A percentile compares a stretch with the other conserved stretches of the same genome.
Evolutionary conservation across 2,329 filamentous ascomycete species (phyloP).

Genomic region (Xylariaceae sp.): DNA sequence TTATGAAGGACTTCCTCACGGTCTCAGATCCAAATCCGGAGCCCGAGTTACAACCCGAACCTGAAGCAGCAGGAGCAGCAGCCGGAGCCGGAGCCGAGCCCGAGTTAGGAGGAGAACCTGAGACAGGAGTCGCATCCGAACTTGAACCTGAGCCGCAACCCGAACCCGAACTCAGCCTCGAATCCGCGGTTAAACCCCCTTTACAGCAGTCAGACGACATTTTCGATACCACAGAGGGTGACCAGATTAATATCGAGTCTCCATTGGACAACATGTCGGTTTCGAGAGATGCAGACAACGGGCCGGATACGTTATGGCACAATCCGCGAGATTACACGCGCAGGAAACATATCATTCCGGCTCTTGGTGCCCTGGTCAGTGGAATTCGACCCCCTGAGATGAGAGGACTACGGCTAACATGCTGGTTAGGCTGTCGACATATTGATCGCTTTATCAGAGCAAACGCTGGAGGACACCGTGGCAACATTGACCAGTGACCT

Average conservation of each 20-base stretch:
- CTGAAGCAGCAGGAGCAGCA: not conserved
- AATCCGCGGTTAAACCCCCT: not conserved
- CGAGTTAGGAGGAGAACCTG: not conserved
- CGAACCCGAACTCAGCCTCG: not conserved
- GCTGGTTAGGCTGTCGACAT: slow-evolving; percentile 30
- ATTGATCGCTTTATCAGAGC: slow-evolving; percentile 32
- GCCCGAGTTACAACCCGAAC: slow-evolving; percentile 1
- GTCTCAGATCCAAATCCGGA: slow-evolving; percentile 8
- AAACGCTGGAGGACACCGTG: slow-evolving; percentile 34
- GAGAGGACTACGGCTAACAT: slow-evolving; percentile 18
- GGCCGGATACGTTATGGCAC: slow-evolving; percentile 30
- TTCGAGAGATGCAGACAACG: slow-evolving; percentile 22
- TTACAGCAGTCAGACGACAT: slow-evolving; percentile 9
- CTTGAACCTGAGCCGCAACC: not conserved
- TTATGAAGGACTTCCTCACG: slow-evolving; percentile 27
- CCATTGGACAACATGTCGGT: slow-evolving; percentile 18
- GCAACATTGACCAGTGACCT: slow-evolving; percentile 27
- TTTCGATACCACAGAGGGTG: slow-evolving; percentile 21
- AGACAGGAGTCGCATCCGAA: not conserved
- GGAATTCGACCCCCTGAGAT: not conserved
- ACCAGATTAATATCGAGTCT: slow-evolving; percentile 20
- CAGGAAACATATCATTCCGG: slow-evolving; percentile 32
- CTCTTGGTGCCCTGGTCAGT: slow-evolving; percentile 31
- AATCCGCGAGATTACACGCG: slow-evolving; percentile 32
- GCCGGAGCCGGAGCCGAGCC: slow-evolving; percentile 4